Conservation (phyloP, 2,329 filamentous ascomycete species). For the Sarocladium kiliense region DNA sequence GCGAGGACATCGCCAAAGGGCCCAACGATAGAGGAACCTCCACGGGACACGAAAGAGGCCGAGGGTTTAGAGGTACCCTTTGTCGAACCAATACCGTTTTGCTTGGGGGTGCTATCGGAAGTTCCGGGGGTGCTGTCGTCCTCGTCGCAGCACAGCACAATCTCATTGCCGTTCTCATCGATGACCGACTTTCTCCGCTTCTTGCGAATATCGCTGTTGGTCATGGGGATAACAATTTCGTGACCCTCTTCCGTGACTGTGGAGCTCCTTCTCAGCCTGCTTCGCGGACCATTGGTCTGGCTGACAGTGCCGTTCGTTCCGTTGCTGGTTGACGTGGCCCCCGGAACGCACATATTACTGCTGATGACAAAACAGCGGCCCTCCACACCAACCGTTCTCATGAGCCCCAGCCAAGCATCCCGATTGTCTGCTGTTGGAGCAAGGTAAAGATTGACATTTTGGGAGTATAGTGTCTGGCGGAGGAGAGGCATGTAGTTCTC, state of each 20-base stretch:
- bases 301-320: not conserved
- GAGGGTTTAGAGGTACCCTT: not conserved
- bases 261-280: constrained; percentile 29
- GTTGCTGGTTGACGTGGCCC: not conserved
- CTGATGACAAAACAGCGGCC: constrained; percentile 81
- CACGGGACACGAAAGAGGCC: constrained; percentile 54
- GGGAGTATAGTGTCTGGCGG: constrained; percentile 75
- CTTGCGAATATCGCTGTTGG: constrained; percentile 10
- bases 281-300: not conserved
- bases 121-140: constrained; percentile 12
- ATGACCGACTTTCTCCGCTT: constrained; percentile 33
- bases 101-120: not conserved
- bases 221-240: constrained; percentile 39
- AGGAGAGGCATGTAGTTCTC: constrained; percentile 94
- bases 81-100: constrained; percentile 3
- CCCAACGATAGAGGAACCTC: constrained; percentile 77
- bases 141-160: constrained; percentile 36
- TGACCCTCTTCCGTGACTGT: constrained; percentile 40
- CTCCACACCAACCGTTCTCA: constrained; percentile 77
- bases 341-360: constrained; percentile 67
- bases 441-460: constrained; percentile 88
- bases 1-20: constrained; percentile 75
- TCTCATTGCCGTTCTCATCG: constrained; percentile 51
- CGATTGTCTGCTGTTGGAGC: constrained; percentile 84
- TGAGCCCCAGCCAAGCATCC: constrained; percentile 76